Percentiles rank a stretch among this genome's conserved stretches.
Conservation (phyloP, 2,329 filamentous ascomycete genomes). For the Meredithiella fracta region DNA sequence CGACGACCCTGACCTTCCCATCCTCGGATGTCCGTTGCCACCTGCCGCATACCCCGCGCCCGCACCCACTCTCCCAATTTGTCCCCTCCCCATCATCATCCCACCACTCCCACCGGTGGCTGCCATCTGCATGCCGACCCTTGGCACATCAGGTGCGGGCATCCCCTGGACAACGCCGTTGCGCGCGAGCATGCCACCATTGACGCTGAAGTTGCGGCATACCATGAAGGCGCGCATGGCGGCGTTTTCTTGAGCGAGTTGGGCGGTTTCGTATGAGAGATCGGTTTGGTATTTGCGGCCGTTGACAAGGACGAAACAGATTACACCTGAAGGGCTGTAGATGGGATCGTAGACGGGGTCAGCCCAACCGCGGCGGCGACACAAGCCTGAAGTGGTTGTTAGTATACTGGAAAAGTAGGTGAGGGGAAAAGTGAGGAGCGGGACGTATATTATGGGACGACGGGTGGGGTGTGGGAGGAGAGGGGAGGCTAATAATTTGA, state of each 20-base stretch:
- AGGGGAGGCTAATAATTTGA: too few species aligned
- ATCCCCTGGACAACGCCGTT: slow-evolving; percentile 53
- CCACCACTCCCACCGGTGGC: not conserved
- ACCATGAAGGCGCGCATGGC: slow-evolving; percentile 96
- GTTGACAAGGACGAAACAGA: slow-evolving; percentile 85
- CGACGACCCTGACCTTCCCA: slow-evolving; percentile 16
- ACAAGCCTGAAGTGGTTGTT: slow-evolving; percentile 49
- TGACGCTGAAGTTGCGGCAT: slow-evolving; percentile 92
- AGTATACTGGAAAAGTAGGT: not conserved
- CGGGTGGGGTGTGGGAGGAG: not conserved
- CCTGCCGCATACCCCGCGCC: not conserved
- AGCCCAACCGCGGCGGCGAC: slow-evolving; percentile 83
- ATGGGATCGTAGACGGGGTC: slow-evolving; percentile 80
- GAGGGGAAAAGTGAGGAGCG: not conserved
- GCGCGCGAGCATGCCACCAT: slow-evolving; percentile 72
- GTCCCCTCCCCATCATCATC: not conserved
- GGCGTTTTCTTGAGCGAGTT: slow-evolving; percentile 77
- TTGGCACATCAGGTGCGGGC: slow-evolving; percentile 28
- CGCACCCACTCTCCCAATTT: not conserved
- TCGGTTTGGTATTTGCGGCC: slow-evolving; percentile 93
- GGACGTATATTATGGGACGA: not conserved
- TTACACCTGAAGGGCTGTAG: slow-evolving; percentile 57
- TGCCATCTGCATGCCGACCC: not conserved
- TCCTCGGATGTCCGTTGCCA: slow-evolving; percentile 4
- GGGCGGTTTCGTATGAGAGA: slow-evolving; percentile 63